A percentile compares a stretch with the other conserved stretches of the same genome.
These are phyloP conservation scores for Quillaja saponaria DNA, from an alignment of 306 rosid genomes.

Conservation along the genomic window DNA sequence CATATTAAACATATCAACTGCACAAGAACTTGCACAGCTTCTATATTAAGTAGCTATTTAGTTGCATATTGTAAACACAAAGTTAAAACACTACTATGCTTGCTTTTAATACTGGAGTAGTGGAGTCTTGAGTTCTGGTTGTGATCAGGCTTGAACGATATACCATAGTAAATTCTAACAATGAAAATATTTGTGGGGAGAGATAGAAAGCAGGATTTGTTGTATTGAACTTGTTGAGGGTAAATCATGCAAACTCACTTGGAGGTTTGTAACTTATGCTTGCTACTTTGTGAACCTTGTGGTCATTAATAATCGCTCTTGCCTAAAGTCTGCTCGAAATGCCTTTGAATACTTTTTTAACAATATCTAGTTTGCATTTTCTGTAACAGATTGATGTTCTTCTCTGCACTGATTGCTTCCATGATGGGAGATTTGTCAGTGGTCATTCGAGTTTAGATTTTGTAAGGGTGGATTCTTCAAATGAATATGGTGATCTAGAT, in stretches of 20 bases:
- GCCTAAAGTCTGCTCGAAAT: slow-evolving; percentile 16
- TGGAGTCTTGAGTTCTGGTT: slow-evolving; percentile 11
- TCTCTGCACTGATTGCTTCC: slow-evolving; percentile 85
- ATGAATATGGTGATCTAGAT: slow-evolving; percentile 77
- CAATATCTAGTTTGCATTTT: slow-evolving; percentile 33
- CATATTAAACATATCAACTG: slow-evolving; percentile 8
- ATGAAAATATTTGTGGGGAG: slow-evolving; percentile 17
- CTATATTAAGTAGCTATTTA: slow-evolving; percentile 6
- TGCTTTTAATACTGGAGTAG: slow-evolving; percentile 4
- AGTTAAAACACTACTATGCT: slow-evolving; percentile 8
- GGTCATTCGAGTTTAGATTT: slow-evolving; percentile 95
- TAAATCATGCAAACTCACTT: background rate
- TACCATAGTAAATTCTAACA: slow-evolving; percentile 21
- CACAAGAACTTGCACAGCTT: slow-evolving; percentile 7
- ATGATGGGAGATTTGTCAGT: slow-evolving; percentile 78
- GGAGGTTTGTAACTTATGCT: slow-evolving; percentile 8
- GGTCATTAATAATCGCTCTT: slow-evolving; percentile 14
- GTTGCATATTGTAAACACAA: slow-evolving; percentile 9
- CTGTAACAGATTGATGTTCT: slow-evolving; percentile 73
- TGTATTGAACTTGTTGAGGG: slow-evolving; percentile 9
- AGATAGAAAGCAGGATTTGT: slow-evolving; percentile 1
- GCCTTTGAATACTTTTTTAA: slow-evolving; percentile 5
- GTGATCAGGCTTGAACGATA: slow-evolving; percentile 8
- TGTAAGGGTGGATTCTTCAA: slow-evolving; percentile 57
- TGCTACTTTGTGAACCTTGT: slow-evolving; percentile 4